phyloP scores from a whole-genome alignment of 306 rosid genomes.

The Carpinus viminea region DNA sequence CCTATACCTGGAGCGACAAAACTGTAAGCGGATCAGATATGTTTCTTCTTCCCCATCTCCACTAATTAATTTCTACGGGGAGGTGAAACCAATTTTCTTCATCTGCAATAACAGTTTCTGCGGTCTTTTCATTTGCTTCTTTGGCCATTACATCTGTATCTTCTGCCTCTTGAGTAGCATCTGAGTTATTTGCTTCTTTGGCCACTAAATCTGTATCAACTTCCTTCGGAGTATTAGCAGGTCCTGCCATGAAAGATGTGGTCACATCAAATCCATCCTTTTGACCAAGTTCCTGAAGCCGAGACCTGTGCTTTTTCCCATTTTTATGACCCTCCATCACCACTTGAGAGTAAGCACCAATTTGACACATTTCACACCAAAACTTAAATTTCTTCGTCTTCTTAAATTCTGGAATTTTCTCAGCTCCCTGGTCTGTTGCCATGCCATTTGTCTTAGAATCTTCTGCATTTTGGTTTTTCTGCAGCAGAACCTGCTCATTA shows the following conservation, averaged over 20 bases:
- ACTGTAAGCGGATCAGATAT: not conserved
- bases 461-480: slow-evolving; percentile 14
- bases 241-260: not conserved
- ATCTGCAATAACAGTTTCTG: not conserved
- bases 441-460: slow-evolving; percentile 8
- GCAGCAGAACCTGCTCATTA: slow-evolving; percentile 16
- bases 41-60: slow-evolving; percentile 1
- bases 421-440: not conserved
- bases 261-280: not conserved
- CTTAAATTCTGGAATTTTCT: not conserved
- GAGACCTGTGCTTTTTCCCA: slow-evolving; percentile 35
- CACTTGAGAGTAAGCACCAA: slow-evolving; percentile 19
- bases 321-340: slow-evolving; percentile 33
- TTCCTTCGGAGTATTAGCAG: slow-evolving; percentile 19
- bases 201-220: slow-evolving; percentile 1
- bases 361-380: slow-evolving; percentile 41
- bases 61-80: slow-evolving; percentile 8
- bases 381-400: slow-evolving; percentile 16
- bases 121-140: slow-evolving; percentile 18
- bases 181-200: slow-evolving; percentile 18
- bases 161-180: not conserved
- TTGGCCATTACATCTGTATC: not conserved
- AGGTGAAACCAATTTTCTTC: slow-evolving; percentile 1
- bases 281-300: not conserved
- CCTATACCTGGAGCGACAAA: not conserved